Evolutionary conservation across 2,329 filamentous ascomycete genomes (phyloP).

Genomic region (Cytospora schulzeri): DNA sequence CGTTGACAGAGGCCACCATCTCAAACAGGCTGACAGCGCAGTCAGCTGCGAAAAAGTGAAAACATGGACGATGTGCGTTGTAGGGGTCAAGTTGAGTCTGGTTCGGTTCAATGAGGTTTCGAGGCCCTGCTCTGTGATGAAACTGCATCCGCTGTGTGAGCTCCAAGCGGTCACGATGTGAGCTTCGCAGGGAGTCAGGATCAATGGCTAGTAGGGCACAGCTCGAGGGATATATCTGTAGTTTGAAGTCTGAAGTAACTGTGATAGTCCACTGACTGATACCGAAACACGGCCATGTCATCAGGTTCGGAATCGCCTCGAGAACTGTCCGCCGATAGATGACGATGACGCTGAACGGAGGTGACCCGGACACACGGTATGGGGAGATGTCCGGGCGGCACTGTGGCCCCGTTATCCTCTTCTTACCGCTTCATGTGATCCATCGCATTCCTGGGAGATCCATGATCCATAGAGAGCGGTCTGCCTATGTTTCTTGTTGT

Average conservation of each 20-base stretch:
- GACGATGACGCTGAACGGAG: slow-evolving; percentile 1
- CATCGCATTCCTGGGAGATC: slow-evolving; percentile 17
- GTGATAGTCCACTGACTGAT: neutral
- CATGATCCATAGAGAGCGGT: slow-evolving; percentile 23
- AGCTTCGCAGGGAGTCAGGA: slow-evolving; percentile 1
- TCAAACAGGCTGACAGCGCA: too few species aligned
- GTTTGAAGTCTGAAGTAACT: neutral
- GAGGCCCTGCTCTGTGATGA: slow-evolving; percentile 11
- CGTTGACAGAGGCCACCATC: neutral
- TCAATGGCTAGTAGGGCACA: neutral
- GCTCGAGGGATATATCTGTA: slow-evolving; percentile 6
- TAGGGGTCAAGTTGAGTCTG: neutral
- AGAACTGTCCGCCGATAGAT: neutral
- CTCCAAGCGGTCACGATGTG: neutral
- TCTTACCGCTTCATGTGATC: slow-evolving; percentile 24
- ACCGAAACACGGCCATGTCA: slow-evolving; percentile 1
- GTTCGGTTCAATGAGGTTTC: slow-evolving; percentile 17
- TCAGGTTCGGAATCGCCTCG: neutral
- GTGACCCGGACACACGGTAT: slow-evolving; percentile 9
- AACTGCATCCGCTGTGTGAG: slow-evolving; percentile 8
- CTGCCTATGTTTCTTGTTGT: slow-evolving; percentile 9
- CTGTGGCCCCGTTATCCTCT: slow-evolving; percentile 20
- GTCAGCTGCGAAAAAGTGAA: neutral
- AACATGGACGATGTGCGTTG: neutral
- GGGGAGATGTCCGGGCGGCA: slow-evolving; percentile 7